Conservation (phyloP, 1,284 basidiomycete genomes). For the Porogramme epimiltina region DNA sequence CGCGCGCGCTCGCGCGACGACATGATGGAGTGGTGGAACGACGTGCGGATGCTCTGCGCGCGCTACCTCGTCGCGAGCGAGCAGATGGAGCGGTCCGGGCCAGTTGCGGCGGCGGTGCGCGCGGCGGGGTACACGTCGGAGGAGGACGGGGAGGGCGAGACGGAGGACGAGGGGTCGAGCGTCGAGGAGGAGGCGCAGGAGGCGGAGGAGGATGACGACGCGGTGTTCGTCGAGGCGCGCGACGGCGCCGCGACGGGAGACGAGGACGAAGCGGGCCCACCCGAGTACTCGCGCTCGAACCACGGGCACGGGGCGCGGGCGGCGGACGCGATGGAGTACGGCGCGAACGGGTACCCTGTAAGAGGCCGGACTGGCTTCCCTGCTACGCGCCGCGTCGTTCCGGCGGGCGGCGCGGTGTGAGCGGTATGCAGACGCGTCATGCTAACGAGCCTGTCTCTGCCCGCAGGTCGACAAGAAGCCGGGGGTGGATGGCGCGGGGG, state of each 20-base stretch:
- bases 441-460: background rate
- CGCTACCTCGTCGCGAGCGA: slow-evolving; percentile 95
- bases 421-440: background rate
- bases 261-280: slow-evolving; percentile 44
- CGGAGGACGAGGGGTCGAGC: slow-evolving; percentile 70
- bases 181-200: slow-evolving; percentile 80
- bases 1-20: slow-evolving; percentile 90
- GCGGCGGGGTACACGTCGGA: slow-evolving; percentile 85
- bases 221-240: slow-evolving; percentile 45
- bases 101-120: slow-evolving; percentile 91
- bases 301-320: slow-evolving; percentile 41
- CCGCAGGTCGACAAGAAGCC: slow-evolving; percentile 35
- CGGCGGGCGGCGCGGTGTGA: background rate
- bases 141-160: slow-evolving; percentile 69
- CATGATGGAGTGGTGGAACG: slow-evolving; percentile 99
- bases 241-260: slow-evolving; percentile 27
- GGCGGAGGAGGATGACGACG: slow-evolving; percentile 59
- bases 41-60: slow-evolving; percentile 94
- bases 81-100: slow-evolving; percentile 91
- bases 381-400: background rate
- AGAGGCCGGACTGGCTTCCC: slow-evolving; percentile 31
- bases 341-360: slow-evolving; percentile 68
- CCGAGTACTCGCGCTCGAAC: slow-evolving; percentile 50
- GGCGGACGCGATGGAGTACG: slow-evolving; percentile 33
- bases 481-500: slow-evolving; percentile 32